These are phyloP conservation scores for Onygena corvina DNA, from an alignment of 2,329 filamentous ascomycete species.

Conservation along the genomic window DNA sequence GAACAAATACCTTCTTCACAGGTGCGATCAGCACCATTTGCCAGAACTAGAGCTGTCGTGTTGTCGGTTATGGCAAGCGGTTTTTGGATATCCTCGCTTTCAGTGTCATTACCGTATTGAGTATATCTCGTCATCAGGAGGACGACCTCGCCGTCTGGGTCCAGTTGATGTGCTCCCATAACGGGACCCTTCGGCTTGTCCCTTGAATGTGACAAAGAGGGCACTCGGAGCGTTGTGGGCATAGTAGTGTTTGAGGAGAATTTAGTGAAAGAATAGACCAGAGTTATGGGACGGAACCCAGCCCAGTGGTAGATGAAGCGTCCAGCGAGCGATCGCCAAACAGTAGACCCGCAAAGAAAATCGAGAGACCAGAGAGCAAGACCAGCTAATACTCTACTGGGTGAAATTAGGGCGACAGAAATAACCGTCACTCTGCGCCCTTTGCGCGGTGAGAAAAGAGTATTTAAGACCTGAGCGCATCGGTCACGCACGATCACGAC, in stretches of 20 bases:
- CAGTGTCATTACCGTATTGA: conserved; percentile 9
- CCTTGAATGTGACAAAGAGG: conserved; percentile 2
- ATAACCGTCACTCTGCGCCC: background rate
- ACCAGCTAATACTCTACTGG: too few relatives aligned
- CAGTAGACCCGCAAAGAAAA: too few relatives aligned
- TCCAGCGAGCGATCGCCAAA: too few relatives aligned
- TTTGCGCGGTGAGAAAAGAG: too few relatives aligned
- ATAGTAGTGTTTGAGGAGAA: conserved; percentile 10
- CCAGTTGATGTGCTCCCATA: conserved; percentile 12
- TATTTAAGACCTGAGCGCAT: background rate
- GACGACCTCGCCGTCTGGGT: conserved; percentile 15
- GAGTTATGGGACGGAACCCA: background rate
- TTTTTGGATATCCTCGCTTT: background rate
- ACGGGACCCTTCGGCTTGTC: conserved; percentile 4
- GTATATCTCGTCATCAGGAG: conserved; percentile 14
- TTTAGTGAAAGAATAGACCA: too few relatives aligned
- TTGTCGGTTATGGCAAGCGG: background rate
- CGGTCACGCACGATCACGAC: background rate
- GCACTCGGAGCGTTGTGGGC: conserved; percentile 13
- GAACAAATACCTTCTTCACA: conserved; percentile 14
- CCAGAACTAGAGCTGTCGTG: background rate
- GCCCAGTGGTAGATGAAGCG: background rate
- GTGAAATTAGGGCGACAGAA: too few relatives aligned
- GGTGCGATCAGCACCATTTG: background rate
- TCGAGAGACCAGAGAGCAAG: too few relatives aligned